These are phyloP conservation scores for Aquilaria malaccensis DNA, from an alignment of 345 rosid genomes.

Conservation along the genomic window DNA sequence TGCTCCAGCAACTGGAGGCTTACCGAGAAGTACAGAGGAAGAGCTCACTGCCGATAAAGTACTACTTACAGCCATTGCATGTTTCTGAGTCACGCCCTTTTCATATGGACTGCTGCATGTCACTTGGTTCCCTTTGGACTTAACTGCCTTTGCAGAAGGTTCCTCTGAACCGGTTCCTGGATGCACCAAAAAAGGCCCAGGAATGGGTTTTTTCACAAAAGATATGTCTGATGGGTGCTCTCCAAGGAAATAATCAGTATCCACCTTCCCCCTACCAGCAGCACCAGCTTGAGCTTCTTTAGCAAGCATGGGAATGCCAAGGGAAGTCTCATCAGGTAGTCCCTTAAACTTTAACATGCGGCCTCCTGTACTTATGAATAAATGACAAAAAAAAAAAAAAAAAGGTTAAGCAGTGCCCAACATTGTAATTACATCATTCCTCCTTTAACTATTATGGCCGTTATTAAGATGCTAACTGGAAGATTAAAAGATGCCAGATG, in stretches of 20 bases:
- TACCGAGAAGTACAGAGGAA: constrained; percentile 22
- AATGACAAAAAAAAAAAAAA: background rate
- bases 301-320: constrained; percentile 18
- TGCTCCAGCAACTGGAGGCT: constrained; percentile 18
- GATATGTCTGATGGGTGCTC: constrained; percentile 25
- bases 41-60: constrained; percentile 7
- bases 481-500: too few species aligned
- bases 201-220: constrained; percentile 23
- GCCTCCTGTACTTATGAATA: constrained; percentile 26
- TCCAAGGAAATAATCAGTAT: constrained; percentile 24
- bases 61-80: constrained; percentile 15
- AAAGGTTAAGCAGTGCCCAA: background rate
- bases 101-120: constrained; percentile 18
- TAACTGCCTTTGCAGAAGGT: constrained; percentile 22
- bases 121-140: constrained; percentile 25
- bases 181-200: constrained; percentile 28
- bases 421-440: too few species aligned
- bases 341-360: constrained; percentile 25
- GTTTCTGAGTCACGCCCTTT: constrained; percentile 15
- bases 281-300: constrained; percentile 25
- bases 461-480: too few species aligned
- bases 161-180: constrained; percentile 23
- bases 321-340: constrained; percentile 25
- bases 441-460: too few species aligned
- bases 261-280: constrained; percentile 18